phyloP scores from a whole-genome alignment of 345 rosid genomes.

The Jatropha curcas region DNA sequence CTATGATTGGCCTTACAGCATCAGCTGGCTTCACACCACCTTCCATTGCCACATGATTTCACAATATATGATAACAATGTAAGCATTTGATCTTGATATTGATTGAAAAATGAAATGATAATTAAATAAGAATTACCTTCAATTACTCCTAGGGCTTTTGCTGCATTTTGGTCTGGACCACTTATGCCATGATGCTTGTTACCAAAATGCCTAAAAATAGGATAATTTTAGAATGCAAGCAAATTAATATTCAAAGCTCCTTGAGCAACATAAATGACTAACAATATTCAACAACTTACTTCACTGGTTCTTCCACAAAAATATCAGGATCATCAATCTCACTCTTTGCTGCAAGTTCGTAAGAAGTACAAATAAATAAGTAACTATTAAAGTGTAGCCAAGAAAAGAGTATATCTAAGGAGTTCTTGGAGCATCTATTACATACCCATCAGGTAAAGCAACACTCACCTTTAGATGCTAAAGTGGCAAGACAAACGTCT shows the following conservation, averaged over 20 bases:
- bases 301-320: conserved; percentile 30
- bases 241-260: background rate
- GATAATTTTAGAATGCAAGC: background rate
- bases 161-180: conserved; percentile 18
- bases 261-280: conserved; percentile 4
- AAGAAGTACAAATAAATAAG: conserved; percentile 13
- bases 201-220: conserved; percentile 32
- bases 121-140: conserved; percentile 39
- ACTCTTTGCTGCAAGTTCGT: conserved; percentile 36
- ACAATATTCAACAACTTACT: conserved; percentile 42
- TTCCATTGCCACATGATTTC: conserved; percentile 31
- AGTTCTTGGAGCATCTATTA: background rate
- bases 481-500: conserved; percentile 74
- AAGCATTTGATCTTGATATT: background rate
- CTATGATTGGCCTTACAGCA: conserved; percentile 31
- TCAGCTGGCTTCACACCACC: conserved; percentile 22
- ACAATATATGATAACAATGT: background rate
- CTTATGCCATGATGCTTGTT: conserved; percentile 28
- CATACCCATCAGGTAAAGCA: background rate
- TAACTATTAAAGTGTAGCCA: background rate
- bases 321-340: conserved; percentile 28
- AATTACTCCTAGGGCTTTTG: conserved; percentile 19
- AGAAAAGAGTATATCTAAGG: background rate
- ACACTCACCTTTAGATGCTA: conserved; percentile 47
- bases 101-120: background rate